Evolutionary conservation across 371 early-diverging fungal species (phyloP), one percentile per base, ranked within the genome.

Genomic region (Funneliformis caledonium): DNA sequence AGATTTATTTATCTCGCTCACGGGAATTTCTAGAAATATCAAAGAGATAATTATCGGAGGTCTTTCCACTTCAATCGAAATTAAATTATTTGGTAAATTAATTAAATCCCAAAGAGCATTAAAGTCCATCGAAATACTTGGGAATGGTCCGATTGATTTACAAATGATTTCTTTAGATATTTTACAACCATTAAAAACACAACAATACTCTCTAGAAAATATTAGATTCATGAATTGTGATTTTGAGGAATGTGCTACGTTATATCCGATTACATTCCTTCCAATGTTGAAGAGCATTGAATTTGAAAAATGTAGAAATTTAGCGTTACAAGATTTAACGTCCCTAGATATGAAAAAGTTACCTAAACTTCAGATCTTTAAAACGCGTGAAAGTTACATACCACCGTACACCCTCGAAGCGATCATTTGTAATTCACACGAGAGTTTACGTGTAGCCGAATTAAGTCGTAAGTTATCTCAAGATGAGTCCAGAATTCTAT

Each of bases 71-170:
- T 56, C 56, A 19, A 19, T 56, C 16, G 56, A 56, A 56, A 56
- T 56, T 19, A 56, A 56, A 56, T 56, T 56, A 56, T 56, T 56
- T 56, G 56, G 56, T 56, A 56, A 56, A 56, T 56, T 56, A 56
- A 56, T 56, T 56, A 56, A 56, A 16, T 56, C 56, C 7, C 56
- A 56, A 56, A 56, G 16, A 19, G 16, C 56, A 16, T 56, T 56
- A 56, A 56, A 56, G 19, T 56, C 56, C 4, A 56, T 56, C 19
- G 56, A 56, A 19, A 56, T 56, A 56, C 56, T 56, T 56, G 56
- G 56, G 19, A 56, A 56, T 56, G 56, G 56, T 56, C 56, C 56
- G 16, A 56, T 56, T 7, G 19, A 56, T 56, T 56, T 56, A 56
- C 56, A 56, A 56, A 56, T 56, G 19, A 56, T 56, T 6, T 19